A percentile compares a stretch with the other conserved stretches of the same genome.
These are phyloP conservation scores for Xerocomellus chrysenteron DNA, from an alignment of 768 basidiomycete species.

Conservation along the genomic window DNA sequence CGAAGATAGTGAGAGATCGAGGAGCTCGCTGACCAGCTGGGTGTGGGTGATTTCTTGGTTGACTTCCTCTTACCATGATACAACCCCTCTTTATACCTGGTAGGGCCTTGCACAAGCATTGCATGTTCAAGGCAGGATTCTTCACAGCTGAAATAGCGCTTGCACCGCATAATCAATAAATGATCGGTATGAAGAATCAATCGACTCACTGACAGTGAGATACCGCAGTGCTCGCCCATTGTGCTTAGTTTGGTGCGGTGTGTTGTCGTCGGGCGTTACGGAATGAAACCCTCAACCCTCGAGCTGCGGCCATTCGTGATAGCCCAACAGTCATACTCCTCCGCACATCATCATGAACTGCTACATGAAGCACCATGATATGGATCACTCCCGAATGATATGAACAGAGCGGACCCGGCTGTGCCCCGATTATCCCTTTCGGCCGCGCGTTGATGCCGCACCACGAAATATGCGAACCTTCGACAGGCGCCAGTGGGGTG, in stretches of 20 bases:
- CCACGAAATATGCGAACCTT: too few species aligned
- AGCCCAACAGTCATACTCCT: too few species aligned
- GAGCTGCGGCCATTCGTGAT: not conserved
- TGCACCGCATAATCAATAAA: not conserved
- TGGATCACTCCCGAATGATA: not conserved
- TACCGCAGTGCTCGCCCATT: not conserved
- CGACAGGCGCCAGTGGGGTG: not conserved
- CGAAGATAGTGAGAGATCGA: not conserved
- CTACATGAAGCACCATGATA: not conserved
- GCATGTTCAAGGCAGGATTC: not conserved
- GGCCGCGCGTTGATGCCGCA: not conserved
- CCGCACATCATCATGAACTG: not conserved
- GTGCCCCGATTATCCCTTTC: not conserved
- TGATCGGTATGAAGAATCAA: not conserved
- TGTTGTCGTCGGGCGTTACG: not conserved
- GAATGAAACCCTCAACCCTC: constrained; percentile 10
- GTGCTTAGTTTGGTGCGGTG: not conserved
- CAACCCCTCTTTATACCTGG: constrained; percentile 16
- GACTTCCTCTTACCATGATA: not conserved
- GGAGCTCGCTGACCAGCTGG: constrained; percentile 11
- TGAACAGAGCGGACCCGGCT: not conserved
- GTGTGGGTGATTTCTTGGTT: not conserved
- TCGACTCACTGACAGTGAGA: not conserved
- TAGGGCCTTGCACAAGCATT: not conserved
- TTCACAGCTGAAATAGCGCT: not conserved